A percentile compares a stretch with the other conserved stretches of the same genome.
Conservation (phyloP, 108 stramenopile species). For the Stephanodiscus minutulus region DNA sequence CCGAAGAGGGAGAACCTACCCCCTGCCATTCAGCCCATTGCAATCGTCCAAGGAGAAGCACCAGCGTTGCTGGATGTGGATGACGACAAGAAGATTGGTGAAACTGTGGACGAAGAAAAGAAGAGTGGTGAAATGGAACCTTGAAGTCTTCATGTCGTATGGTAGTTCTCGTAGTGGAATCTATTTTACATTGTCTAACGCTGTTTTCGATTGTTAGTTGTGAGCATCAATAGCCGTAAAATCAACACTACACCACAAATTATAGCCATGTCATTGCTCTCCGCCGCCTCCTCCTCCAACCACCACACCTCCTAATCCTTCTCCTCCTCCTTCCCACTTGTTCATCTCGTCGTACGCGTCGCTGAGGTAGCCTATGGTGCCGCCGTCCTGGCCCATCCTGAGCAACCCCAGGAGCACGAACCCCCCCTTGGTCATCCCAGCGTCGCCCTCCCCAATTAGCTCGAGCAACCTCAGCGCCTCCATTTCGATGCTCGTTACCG, state of each 20-base stretch:
- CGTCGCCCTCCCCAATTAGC: conserved; percentile 13
- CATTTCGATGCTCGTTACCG: conserved; percentile 18
- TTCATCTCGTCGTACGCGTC: conserved; percentile 35
- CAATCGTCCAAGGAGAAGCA: background rate
- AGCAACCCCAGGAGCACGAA: conserved; percentile 37
- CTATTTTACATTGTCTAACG: too few species aligned
- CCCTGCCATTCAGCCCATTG: background rate
- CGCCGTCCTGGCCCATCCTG: conserved; percentile 43
- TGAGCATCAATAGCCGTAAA: too few species aligned
- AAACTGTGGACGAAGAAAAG: background rate
- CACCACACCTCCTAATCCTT: too few species aligned
- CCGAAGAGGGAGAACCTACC: background rate
- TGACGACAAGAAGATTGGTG: background rate
- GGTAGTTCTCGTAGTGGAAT: too few species aligned
- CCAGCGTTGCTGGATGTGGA: background rate
- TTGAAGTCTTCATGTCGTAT: background rate
- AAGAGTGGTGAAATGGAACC: background rate
- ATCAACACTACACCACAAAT: too few species aligned
- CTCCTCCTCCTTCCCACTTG: conserved; percentile 16
- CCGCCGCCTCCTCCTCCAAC: too few species aligned
- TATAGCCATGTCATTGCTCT: too few species aligned
- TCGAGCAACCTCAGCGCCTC: conserved; percentile 25
- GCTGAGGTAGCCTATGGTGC: conserved; percentile 34
- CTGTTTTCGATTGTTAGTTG: too few species aligned
- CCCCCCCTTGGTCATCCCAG: conserved; percentile 22